Evolutionary conservation across 495 filamentous ascomycete species (phyloP).

Genomic region (Penicillium paradoxum): DNA sequence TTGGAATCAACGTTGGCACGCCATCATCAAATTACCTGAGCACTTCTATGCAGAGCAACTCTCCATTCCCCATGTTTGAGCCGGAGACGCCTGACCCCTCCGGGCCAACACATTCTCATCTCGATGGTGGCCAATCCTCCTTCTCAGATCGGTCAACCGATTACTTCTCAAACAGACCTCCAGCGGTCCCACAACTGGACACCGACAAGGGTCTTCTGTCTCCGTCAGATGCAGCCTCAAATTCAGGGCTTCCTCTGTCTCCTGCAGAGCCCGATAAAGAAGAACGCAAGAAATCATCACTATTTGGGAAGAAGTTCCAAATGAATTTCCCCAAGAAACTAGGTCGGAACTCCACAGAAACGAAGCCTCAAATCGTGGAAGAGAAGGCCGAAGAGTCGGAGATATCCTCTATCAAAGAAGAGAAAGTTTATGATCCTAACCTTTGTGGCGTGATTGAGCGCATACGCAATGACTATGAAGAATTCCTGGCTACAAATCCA

Average conservation of each 20-base stretch:
- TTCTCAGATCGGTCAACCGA: constrained; percentile 51
- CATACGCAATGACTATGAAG: constrained; percentile 73
- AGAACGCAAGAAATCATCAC: constrained; percentile 63
- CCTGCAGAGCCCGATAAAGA: constrained; percentile 67
- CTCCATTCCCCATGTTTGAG: constrained; percentile 22
- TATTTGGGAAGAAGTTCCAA: constrained; percentile 83
- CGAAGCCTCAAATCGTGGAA: constrained; percentile 68
- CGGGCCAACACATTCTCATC: constrained; percentile 25
- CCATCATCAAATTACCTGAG: constrained; percentile 23
- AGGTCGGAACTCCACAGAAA: constrained; percentile 66
- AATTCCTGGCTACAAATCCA: constrained; percentile 54
- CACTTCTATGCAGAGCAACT: constrained; percentile 26
- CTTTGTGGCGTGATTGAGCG: constrained; percentile 75
- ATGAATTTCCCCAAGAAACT: constrained; percentile 87
- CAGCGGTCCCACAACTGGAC: constrained; percentile 19
- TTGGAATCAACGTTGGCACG: constrained; percentile 34
- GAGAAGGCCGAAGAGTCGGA: constrained; percentile 82
- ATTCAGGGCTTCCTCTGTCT: constrained; percentile 46
- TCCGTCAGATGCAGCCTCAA: constrained; percentile 45
- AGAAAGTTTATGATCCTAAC: constrained; percentile 78
- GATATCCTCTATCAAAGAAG: constrained; percentile 56
- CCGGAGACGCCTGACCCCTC: constrained; percentile 16
- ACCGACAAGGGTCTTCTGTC: constrained; percentile 38
- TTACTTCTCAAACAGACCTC: constrained; percentile 56
- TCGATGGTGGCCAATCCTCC: constrained; percentile 41